Evolutionary conservation across 192 early-diverging fungal genomes (phyloP), one percentile per base, ranked within the genome.

Genomic region (Jimgerdemannia flammicorona): DNA sequence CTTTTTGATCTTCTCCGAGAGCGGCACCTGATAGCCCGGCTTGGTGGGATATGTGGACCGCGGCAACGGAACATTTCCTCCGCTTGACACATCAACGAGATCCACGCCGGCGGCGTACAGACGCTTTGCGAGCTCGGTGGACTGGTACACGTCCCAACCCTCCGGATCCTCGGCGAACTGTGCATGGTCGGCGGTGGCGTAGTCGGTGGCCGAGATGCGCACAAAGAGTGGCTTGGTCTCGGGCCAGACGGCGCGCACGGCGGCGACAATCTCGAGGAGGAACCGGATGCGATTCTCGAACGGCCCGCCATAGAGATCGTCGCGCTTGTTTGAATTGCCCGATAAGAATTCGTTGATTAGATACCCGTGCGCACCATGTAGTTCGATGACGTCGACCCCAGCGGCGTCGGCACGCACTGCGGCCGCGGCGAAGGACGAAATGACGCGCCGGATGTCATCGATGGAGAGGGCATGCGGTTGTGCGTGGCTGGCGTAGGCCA

Each of bases 291-390:
- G 90, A 85, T 98, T 98, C 74, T 97, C 93, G 43, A 97, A 90
- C 3, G 90, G 91, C 0, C 97, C 96, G 54, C 96, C 97, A 77
- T 96, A 99, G 68, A 93, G 70, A 78, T 99, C 97, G 0, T 94
- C 96, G 73, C 97, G 91, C 42, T 89, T 70, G 83, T 99, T 98
- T 70, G 91, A 84, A 44, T 94, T 71, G 3, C 93, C 91, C 18
- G 91, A 93, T 17, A 96, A 74, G 76, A 98, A 97, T 77, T 90
- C 83, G 81, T 91, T 84, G 70, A 95, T 75, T 63, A 98, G 81
- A 79, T 97, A 98, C 8, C 97, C 97, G 80, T 99, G 95, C 3
- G 97, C 95, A 68, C 83, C 88, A 71, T 97, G 94, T 39, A 97
- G 80, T 79, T 97, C 96, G 29, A 96, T 78, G 14, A 90, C 88